A percentile compares a stretch with the other conserved stretches of the same genome.
These are phyloP conservation scores for Apostasia ramifera DNA, from an alignment of 106 monocot species.

Conservation along the genomic window DNA sequence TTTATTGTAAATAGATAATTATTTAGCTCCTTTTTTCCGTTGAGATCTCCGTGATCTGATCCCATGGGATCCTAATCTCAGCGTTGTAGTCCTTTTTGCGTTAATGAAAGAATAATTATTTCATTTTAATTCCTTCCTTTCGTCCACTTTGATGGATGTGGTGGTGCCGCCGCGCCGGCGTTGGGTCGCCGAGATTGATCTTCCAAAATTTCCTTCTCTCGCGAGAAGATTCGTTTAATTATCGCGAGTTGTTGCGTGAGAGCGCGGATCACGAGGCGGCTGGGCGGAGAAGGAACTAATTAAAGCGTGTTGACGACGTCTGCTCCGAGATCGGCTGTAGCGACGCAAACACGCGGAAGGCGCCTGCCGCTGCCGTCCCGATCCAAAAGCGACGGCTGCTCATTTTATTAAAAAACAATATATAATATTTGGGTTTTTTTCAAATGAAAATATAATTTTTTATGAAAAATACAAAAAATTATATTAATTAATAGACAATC, in stretches of 20 bases:
- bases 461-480: too few species aligned
- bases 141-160: too few species aligned
- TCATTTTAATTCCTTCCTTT: too few species aligned
- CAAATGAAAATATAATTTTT: too few species aligned
- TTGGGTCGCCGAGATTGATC: too few species aligned
- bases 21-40: neutral
- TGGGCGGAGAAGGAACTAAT: neutral
- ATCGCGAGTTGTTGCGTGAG: neutral
- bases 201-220: neutral
- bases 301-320: conserved; percentile 12
- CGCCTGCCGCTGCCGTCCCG: neutral
- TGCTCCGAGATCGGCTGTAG: conserved; percentile 8
- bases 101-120: too few species aligned
- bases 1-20: neutral
- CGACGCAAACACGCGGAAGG: neutral
- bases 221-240: neutral
- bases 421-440: too few species aligned
- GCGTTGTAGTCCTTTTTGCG: neutral
- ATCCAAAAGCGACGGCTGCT: conserved; percentile 4
- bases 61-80: neutral
- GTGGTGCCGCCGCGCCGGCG: too few species aligned
- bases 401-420: neutral
- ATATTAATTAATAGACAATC: too few species aligned
- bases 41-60: conserved; percentile 2
- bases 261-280: neutral